Evolutionary conservation across 192 early-diverging fungal species (phyloP).

Genomic region (Geranomyces michiganensis): DNA sequence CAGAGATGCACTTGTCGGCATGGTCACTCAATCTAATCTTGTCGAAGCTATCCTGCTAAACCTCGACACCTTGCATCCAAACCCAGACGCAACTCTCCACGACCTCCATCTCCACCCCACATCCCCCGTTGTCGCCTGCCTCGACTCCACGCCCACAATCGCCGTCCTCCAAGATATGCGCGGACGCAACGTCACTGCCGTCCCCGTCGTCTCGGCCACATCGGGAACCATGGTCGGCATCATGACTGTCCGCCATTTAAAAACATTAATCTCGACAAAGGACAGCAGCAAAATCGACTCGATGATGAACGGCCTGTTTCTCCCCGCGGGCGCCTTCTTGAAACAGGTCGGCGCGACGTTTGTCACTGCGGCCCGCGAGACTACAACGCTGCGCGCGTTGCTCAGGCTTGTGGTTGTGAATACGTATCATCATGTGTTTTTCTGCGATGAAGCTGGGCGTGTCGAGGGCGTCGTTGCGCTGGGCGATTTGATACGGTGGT

Average conservation of each 20-base stretch:
- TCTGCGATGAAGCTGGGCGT: constrained; percentile 23
- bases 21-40: constrained; percentile 30
- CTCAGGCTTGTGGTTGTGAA: constrained; percentile 33
- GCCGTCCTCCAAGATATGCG: constrained; percentile 28
- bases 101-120: constrained; percentile 26
- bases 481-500: constrained; percentile 27
- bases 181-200: constrained; percentile 24
- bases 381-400: constrained; percentile 30
- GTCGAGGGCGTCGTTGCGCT: constrained; percentile 32
- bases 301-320: constrained; percentile 25
- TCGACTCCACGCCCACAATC: constrained; percentile 14
- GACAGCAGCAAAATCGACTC: background rate
- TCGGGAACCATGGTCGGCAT: constrained; percentile 13
- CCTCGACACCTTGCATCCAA: constrained; percentile 35
- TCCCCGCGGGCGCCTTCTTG: constrained; percentile 23
- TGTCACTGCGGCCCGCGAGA: constrained; percentile 17
- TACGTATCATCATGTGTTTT: constrained; percentile 35
- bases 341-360: background rate
- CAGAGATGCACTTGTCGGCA: too few species aligned
- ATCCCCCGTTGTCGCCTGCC: constrained; percentile 19
- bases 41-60: constrained; percentile 36
- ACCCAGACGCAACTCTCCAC: constrained; percentile 32
- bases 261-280: background rate
- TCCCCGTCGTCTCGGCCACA: constrained; percentile 19
- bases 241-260: constrained; percentile 31